Evolutionary conservation across 257 asterid species (phyloP).

Genomic region (Cinchona pubescens): DNA sequence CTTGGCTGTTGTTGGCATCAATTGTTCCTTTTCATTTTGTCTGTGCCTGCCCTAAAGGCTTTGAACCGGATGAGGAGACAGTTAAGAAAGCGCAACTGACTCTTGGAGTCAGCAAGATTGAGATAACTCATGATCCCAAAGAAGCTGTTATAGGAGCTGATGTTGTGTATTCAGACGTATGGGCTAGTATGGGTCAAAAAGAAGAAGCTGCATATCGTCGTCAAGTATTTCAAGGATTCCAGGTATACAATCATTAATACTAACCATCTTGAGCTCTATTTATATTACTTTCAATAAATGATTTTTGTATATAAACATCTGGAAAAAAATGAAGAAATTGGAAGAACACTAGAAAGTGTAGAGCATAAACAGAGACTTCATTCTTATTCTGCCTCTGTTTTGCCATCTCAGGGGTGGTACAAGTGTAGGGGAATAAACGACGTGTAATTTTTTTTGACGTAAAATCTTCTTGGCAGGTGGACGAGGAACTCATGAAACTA

Average conservation of each 20-base stretch:
- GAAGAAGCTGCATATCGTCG: constrained; percentile 95
- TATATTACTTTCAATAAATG: too few species aligned
- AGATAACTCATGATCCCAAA: constrained; percentile 70
- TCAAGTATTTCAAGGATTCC: constrained; percentile 81
- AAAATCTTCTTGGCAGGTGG: constrained; percentile 50
- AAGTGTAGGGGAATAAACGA: too few species aligned
- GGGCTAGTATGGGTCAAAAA: constrained; percentile 99
- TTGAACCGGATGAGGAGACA: constrained; percentile 90
- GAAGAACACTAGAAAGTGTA: too few species aligned
- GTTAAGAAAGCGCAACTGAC: too few species aligned
- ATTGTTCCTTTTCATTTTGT: constrained; percentile 87
- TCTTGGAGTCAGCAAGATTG: constrained; percentile 86
- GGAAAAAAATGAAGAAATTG: too few species aligned
- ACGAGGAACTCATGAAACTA: constrained; percentile 76
- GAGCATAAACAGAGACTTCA: background rate
- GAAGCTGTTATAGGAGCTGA: constrained; percentile 95
- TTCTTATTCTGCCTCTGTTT: background rate
- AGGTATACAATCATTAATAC: constrained; percentile 42
- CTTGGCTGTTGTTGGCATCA: constrained; percentile 84
- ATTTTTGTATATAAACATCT: too few species aligned
- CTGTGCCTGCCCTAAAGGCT: constrained; percentile 86
- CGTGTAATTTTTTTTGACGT: background rate
- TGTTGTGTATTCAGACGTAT: constrained; percentile 91
- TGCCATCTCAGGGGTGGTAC: background rate
- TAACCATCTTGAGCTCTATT: background rate